Base-by-base conservation (phyloP, 106 monocot species). In the Iris macrosiphon region DNA sequence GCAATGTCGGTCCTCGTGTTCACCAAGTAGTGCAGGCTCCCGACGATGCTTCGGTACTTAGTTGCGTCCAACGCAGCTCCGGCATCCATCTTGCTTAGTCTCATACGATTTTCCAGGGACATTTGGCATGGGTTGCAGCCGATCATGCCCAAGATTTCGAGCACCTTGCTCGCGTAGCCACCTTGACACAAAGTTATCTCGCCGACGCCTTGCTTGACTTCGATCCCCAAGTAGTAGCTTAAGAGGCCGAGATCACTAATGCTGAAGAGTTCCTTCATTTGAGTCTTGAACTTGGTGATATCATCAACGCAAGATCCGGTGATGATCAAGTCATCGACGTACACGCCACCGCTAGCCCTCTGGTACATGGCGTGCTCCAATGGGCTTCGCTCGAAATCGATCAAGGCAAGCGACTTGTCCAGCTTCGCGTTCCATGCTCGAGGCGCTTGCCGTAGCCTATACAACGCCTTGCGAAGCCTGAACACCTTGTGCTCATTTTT, bases 201-300 rank as follows among this genome's bases (percentile, higher is more conserved):
- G 0, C 46, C 12, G 15, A 24, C 6, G n/a, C 31, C 24, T 17
- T 61, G 61, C 14, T 8, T 15, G n/a, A 61, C 61, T 47, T 61
- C 61, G 18, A 77, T 31, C 0, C 64, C 64, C 4, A 64, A 56
- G 32, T 54, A 71, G 24, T 62, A 71, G 9, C 23, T 41, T 26
- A 62, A 10, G 32, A 25, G 32, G 6, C 63, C 64, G 7, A 64
- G 40, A 22, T 72, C 64, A 32, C 59, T 68, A 58, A 59, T 68
- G 14, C 43, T 30, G 19, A 68, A 68, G 7, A 38, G 0, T 9
- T 22, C 23, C 22, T 20, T 45, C 70, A 71, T 71, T 22, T 53
- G 17, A 6, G 34, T 3, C 23, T 71, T 71, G 63, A 71, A 71
- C 15, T 61, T 46, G 6, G 3, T 19, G 16, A 71, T 56, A 6